Evolutionary conservation across 2,329 filamentous ascomycete genomes (phyloP).

Genomic region (Colletotrichum sp.): DNA sequence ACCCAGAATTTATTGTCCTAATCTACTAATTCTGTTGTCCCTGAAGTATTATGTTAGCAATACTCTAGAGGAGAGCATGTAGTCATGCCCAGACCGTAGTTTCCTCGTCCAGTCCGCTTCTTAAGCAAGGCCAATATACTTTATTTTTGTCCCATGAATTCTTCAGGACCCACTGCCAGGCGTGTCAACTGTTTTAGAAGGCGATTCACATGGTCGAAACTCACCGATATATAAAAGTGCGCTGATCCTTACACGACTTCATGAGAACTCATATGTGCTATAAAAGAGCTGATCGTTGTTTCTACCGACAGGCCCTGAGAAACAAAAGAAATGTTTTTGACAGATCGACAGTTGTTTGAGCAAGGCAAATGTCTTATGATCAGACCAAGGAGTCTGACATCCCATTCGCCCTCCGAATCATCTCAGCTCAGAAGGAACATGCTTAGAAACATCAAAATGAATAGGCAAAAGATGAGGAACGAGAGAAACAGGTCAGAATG

Average conservation of each 20-base stretch:
- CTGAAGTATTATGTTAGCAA: not conserved
- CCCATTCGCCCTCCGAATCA: not conserved
- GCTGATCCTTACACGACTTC: not conserved
- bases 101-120: not conserved
- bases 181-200: too few species aligned
- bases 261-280: not conserved
- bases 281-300: accelerated
- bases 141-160: not conserved
- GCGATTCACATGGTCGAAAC: not conserved
- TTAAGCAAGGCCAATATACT: accelerated
- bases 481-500: not conserved
- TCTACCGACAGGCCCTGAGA: not conserved
- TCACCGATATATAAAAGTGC: not conserved
- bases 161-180: not conserved
- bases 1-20: not conserved
- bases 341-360: not conserved
- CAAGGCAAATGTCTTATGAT: accelerated
- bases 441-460: accelerated
- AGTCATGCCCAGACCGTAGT: not conserved
- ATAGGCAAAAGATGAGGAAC: not conserved
- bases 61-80: not conserved
- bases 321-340: not conserved
- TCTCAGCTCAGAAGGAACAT: accelerated
- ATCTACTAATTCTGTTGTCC: accelerated
- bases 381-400: accelerated